These are phyloP conservation scores for Phytopythium montanum DNA, from an alignment of 352 stramenopile species.

Conservation along the genomic window DNA sequence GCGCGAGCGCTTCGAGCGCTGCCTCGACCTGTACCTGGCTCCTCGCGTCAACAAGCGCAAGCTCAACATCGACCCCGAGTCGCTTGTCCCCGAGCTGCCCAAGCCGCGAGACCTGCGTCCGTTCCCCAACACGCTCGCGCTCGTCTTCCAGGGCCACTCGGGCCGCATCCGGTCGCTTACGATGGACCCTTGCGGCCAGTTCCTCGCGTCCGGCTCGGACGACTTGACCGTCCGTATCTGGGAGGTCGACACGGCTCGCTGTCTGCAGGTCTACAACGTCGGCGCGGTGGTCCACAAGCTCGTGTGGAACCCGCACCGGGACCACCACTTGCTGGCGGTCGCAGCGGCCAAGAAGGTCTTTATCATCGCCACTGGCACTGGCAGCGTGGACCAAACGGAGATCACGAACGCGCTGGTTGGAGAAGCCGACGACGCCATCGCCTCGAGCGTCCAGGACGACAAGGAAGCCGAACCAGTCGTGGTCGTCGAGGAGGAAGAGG, in stretches of 20 bases:
- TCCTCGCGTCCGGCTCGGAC: conserved; percentile 94
- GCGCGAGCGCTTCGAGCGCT: conserved; percentile 99
- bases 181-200: conserved; percentile 96
- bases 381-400: conserved; percentile 90
- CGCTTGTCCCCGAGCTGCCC: conserved; percentile 94
- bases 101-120: conserved; percentile 96
- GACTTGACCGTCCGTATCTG: conserved; percentile 96
- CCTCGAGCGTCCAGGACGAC: conserved; percentile 42
- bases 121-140: conserved; percentile 95
- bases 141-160: conserved; percentile 88
- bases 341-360: conserved; percentile 89
- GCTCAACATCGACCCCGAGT: conserved; percentile 98
- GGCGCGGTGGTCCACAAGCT: conserved; percentile 89
- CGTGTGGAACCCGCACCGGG: conserved; percentile 96
- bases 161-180: conserved; percentile 91
- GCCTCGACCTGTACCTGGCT: conserved; percentile 99
- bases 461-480: conserved; percentile 31
- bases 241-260: conserved; percentile 95
- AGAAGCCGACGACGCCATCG: conserved; percentile 73
- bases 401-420: conserved; percentile 94
- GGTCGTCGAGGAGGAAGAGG: conserved; percentile 71
- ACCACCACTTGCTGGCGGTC: conserved; percentile 95
- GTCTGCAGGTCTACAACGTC: conserved; percentile 91
- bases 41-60: conserved; percentile 95
- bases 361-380: conserved; percentile 94